Evolutionary conservation across 2,329 filamentous ascomycete species (phyloP), one percentile per base, ranked within the genome.

Genomic region (Colletotrichum tropicale): DNA sequence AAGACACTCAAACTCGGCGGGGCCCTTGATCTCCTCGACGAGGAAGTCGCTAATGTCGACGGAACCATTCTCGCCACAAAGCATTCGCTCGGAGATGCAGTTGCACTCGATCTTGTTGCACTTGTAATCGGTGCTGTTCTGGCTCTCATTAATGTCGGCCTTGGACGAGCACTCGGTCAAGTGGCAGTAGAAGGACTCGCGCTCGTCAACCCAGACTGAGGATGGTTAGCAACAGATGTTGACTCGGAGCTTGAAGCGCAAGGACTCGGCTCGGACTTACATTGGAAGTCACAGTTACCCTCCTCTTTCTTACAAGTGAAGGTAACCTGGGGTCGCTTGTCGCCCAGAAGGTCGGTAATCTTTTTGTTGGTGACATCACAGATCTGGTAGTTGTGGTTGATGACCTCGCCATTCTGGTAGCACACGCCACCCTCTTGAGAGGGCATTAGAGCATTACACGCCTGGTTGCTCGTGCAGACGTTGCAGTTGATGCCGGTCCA

Each of bases 401-500:
- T 93, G 13, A 98, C 93, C 79, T 98, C 92, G 61, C 96, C 96
- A 79, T 96, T 93, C 81, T 95, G 94, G 83, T 98, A 98, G 87
- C 97, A 99, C 13, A 98, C 93, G 36, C 96, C 97, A 61, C 93
- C 95, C 76, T 95, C 91, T 5, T 91, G 91, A 16, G 93, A 92
- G 6, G 95, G 95, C 93, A 98, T 98, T 85, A 99, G 88, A 38
- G 95, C 93, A 83, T 97, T 92, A 82, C 97, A 99, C 18, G 94
- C 96, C 79, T 94, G 88, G 83, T 98, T 90, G 6, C 93, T 92
- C 76, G 94, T 93, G 86, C 97, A 99, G 72, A 99, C 95, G 81
- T 97, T 99, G 91, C 97, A 99, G 88, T 99, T 99, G 86, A 99
- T 96, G 78, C 97, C 97, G 55, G 91, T 91, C 97, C 97, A 99